Percentiles rank a stretch among this genome's conserved stretches.
Evolutionary conservation across 495 filamentous ascomycete species (phyloP).

Genomic region (Trichoderma orchidacearum): DNA sequence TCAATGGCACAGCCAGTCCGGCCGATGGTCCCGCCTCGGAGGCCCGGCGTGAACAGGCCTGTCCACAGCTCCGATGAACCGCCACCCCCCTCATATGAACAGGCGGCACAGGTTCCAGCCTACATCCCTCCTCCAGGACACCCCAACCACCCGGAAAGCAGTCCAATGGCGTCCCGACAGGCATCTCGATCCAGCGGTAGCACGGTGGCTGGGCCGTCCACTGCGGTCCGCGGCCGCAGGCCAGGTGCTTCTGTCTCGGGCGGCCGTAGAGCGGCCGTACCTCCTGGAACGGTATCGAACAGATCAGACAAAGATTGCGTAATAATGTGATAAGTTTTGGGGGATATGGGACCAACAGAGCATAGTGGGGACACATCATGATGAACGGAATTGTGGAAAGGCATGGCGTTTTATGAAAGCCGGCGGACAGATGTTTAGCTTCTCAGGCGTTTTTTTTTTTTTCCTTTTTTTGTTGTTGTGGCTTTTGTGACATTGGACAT

Average conservation of each 20-base stretch:
- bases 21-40: conserved; percentile 24
- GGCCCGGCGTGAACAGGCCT: conserved; percentile 16
- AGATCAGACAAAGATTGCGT: conserved; percentile 16
- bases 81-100: conserved; percentile 74
- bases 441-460: too few species aligned
- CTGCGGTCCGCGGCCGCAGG: background rate
- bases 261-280: background rate
- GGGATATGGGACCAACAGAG: too few species aligned
- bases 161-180: conserved; percentile 7
- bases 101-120: conserved; percentile 49
- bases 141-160: conserved; percentile 39
- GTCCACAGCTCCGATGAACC: conserved; percentile 35
- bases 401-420: too few species aligned
- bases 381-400: too few species aligned
- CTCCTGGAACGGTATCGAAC: background rate
- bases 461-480: too few species aligned
- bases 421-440: too few species aligned
- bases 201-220: background rate
- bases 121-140: conserved; percentile 50
- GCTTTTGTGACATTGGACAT: too few species aligned
- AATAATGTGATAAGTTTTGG: conserved; percentile 14
- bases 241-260: background rate
- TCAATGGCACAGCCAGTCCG: conserved; percentile 31
- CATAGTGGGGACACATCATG: too few species aligned
- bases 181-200: background rate